Conservation (phyloP, 2,329 filamentous ascomycete species). For the Colletotrichum tofieldiae region DNA sequence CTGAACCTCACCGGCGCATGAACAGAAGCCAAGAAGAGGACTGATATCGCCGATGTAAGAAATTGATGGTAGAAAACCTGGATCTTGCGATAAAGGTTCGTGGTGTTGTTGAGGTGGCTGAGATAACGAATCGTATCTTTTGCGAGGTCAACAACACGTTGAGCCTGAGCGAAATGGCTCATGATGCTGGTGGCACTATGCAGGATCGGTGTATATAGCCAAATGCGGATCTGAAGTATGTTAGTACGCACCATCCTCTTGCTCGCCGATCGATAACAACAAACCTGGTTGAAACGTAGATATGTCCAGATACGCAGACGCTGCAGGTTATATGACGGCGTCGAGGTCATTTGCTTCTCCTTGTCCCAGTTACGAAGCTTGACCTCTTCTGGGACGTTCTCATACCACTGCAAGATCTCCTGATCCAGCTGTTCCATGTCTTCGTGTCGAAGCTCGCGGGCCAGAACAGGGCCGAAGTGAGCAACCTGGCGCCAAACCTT, state of each 20-base stretch:
- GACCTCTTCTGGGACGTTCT: constrained; percentile 76
- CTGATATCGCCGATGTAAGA: constrained; percentile 80
- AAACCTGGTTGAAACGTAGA: constrained; percentile 83
- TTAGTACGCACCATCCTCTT: not conserved
- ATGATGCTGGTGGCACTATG: constrained; percentile 89
- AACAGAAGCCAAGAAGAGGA: constrained; percentile 82
- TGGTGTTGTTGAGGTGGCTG: constrained; percentile 79
- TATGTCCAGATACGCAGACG: constrained; percentile 88
- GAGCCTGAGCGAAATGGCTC: constrained; percentile 80
- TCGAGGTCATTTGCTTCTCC: constrained; percentile 66
- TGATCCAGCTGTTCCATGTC: constrained; percentile 87
- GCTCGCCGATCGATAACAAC: constrained; percentile 30
- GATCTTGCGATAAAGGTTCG: constrained; percentile 79
- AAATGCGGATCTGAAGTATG: constrained; percentile 77
- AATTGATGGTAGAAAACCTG: constrained; percentile 89
- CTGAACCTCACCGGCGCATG: constrained; percentile 83
- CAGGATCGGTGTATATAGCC: constrained; percentile 89
- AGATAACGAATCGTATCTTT: constrained; percentile 84
- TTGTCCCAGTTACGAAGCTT: constrained; percentile 73
- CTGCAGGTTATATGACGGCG: constrained; percentile 76
- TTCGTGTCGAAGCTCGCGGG: constrained; percentile 77
- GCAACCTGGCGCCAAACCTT: constrained; percentile 90
- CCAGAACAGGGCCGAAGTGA: constrained; percentile 73
- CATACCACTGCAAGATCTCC: constrained; percentile 90
- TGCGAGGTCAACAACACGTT: constrained; percentile 81